Base-by-base conservation (phyloP, 352 stramenopile species). In the Pythium pyrilobum region DNA sequence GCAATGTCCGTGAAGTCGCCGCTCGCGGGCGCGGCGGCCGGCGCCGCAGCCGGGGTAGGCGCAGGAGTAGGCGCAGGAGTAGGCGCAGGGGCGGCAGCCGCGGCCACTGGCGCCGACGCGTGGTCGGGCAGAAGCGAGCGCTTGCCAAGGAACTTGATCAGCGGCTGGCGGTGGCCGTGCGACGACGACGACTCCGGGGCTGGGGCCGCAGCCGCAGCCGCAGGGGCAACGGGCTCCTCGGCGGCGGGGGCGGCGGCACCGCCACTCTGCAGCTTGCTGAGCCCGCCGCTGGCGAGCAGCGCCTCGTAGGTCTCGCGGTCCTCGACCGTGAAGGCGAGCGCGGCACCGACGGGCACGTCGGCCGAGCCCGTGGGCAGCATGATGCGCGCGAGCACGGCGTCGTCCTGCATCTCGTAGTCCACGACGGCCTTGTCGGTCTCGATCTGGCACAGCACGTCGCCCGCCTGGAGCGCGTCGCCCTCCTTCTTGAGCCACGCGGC, bases 401-500 rank as follows among this genome's bases (percentile, higher is more conserved):
- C 96, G 71, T 99, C 96, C 74, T 98, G 89, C 42, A 97, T 92
- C 77, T 99, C 97, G 69, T 98, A 99, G 74, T 98, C 96, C 37
- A 99, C 96, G 20, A 96, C 96, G 28, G 97, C 96, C 77, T 99
- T 99, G 81, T 99, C 97, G 13, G 97, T 99, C 73, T 99, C 96
- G 52, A 99, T 92, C 52, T 97, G 85, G 68, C 90, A 97, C 24
- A 99, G 69, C 21, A 98, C 85, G 67, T 98, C 90, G 32, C 96
- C 96, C 0, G 95, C 80, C 21, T 63, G 57, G 53, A 98, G 88
- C 40, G 81, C 62, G 13, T 97, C 87, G 46, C 96, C 96, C 56
- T 97, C 89, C 29, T 86, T 81, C 66, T 88, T 90, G 51, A 97
- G 92, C 96, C 96, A 99, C 50, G 81, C 65, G 8, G 94, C 89